Evolutionary conservation across 345 rosid genomes (phyloP).

Genomic region (Arabidopsis thaliana): TAIR10.1 NC_003074.8:4311001-4311500

Average conservation of each 20-base stretch:
- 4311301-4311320: constrained; percentile 3
- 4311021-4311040: constrained; percentile 71
- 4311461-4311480: not conserved
- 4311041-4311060: constrained; percentile 70
- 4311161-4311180: constrained; percentile 37
- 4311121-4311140: constrained; percentile 41
- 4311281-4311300: constrained; percentile 41
- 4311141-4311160: constrained; percentile 39
- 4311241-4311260: constrained; percentile 26
- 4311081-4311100: constrained; percentile 55
- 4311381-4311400: constrained; percentile 4
- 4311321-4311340: constrained; percentile 28
- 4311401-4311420: constrained; percentile 35
- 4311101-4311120: constrained; percentile 58
- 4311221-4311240: constrained; percentile 24
- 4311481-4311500: not conserved
- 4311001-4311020: constrained; percentile 60
- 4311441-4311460: constrained; percentile 10
- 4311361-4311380: constrained; percentile 37
- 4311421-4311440: constrained; percentile 12
- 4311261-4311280: constrained; percentile 25
- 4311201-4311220: constrained; percentile 27
- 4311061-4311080: constrained; percentile 67
- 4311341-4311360: constrained; percentile 9
- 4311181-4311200: constrained; percentile 42